Conservation (phyloP, 345 rosid genomes). For the Ceriops tagal region DNA sequence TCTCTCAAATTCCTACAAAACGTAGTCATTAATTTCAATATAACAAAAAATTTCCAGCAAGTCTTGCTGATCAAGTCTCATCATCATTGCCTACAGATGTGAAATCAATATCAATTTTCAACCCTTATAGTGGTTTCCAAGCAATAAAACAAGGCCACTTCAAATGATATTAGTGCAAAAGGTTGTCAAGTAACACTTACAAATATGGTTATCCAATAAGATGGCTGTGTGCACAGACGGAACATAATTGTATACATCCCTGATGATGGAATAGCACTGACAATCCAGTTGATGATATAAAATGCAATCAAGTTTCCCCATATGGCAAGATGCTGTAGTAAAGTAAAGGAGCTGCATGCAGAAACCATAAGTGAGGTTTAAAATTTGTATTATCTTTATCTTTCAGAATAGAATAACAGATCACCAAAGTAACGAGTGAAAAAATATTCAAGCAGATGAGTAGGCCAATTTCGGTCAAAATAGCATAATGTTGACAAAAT, state of each 20-base stretch:
- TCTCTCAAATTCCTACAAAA: too few species aligned
- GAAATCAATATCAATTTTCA: too few species aligned
- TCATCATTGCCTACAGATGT: too few species aligned
- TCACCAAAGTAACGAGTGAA: neutral
- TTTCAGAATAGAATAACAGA: neutral
- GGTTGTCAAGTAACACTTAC: conserved; percentile 43
- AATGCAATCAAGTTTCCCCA: conserved; percentile 88
- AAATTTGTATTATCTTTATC: neutral
- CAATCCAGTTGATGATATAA: conserved; percentile 73
- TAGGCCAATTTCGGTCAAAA: too few species aligned
- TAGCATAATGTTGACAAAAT: too few species aligned
- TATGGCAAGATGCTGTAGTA: conserved; percentile 81
- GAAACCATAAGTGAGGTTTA: conserved; percentile 7
- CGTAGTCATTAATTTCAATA: too few species aligned
- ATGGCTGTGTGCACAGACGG: conserved; percentile 76
- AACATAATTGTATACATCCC: conserved; percentile 98
- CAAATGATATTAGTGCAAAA: neutral
- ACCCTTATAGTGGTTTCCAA: neutral
- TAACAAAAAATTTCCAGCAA: too few species aligned
- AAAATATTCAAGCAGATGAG: too few species aligned
- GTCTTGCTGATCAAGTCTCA: too few species aligned
- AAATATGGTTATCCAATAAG: conserved; percentile 81
- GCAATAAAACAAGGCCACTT: neutral
- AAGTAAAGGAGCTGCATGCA: conserved; percentile 77
- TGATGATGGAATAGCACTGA: conserved; percentile 76